Percentiles rank a stretch among this genome's conserved stretches.
These are phyloP conservation scores for Mucor saturninus DNA, from an alignment of 371 early-diverging fungal genomes.

Conservation along the genomic window DNA sequence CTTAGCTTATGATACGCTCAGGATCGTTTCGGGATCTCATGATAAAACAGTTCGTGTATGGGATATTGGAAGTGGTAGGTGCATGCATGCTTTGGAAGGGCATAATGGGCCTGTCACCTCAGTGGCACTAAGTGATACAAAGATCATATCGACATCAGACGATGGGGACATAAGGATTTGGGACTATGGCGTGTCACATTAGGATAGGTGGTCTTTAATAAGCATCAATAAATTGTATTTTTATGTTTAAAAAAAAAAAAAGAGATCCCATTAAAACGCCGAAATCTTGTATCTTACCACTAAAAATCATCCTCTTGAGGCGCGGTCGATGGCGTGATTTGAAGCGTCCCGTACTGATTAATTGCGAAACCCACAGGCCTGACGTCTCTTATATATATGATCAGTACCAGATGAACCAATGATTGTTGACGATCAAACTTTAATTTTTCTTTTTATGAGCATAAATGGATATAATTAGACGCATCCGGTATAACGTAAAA, in stretches of 20 bases:
- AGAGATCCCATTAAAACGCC: slow-evolving; percentile 1
- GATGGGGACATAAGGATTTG: slow-evolving; percentile 81
- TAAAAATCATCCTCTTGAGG: background rate
- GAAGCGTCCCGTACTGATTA: slow-evolving; percentile 12
- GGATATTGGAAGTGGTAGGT: slow-evolving; percentile 88
- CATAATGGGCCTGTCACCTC: slow-evolving; percentile 76
- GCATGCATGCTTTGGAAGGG: slow-evolving; percentile 76
- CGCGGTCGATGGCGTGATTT: slow-evolving; percentile 28
- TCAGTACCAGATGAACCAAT: background rate
- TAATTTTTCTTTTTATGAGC: slow-evolving; percentile 2
- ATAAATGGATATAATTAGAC: too few relatives aligned
- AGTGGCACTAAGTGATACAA: slow-evolving; percentile 83
- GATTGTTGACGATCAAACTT: background rate
- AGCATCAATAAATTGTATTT: background rate
- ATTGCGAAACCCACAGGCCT: slow-evolving; percentile 19
- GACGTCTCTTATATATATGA: background rate
- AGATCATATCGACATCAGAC: slow-evolving; percentile 83
- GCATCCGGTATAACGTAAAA: too few relatives aligned
- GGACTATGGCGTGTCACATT: slow-evolving; percentile 65
- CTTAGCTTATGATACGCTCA: slow-evolving; percentile 85
- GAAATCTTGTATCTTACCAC: background rate
- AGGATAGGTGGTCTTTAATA: background rate
- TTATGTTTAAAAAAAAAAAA: background rate
- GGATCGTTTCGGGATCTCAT: slow-evolving; percentile 90
- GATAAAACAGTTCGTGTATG: slow-evolving; percentile 93